Base-by-base conservation (phyloP, 306 rosid genomes). In the Oxytropis ochrocephala region DNA sequence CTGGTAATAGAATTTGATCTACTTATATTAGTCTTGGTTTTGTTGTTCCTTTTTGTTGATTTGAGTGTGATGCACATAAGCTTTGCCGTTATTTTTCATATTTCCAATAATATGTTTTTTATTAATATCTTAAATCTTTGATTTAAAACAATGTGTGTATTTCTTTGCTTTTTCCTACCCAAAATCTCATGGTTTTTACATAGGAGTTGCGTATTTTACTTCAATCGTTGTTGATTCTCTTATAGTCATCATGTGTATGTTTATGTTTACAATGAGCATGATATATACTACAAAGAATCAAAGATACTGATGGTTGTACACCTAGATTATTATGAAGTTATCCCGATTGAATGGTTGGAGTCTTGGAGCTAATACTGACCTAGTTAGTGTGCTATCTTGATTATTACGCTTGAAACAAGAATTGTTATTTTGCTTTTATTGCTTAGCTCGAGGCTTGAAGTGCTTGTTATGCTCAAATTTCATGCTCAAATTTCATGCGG, bases 391-490 rank as follows among this genome's bases (percentile, higher is more conserved):
- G 41, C 10, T 19, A 5, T 8, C 47, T 54, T 79, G 24, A 39
- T 16, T 21, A 11, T 71, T 49, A 0, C 33, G 66, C 33, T 21
- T 12, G 24, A 3, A 39, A 56, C 30, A 44, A 70, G 50, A 48
- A 53, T 49, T 46, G 11, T 6, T 72, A 42, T 58, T 46, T 56
- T 46, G 8, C 1, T 27, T 78, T 19, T 52, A 21, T 17, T 36
- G 59, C 51, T 32, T 67, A 72, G 68, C 69, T 16, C 7, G 67
- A 61, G 55, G 67, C 36, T 81, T 77, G n/a, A n/a, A n/a, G n/a
- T n/a, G n/a, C n/a, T n/a, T n/a, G n/a, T n/a, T n/a, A n/a, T n/a
- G n/a, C n/a, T n/a, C n/a, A n/a, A n/a, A n/a, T n/a, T n/a, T n/a
- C n/a, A n/a, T n/a, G n/a, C n/a, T n/a, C n/a, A n/a, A n/a, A n/a